Evolutionary conservation across 1,284 basidiomycete genomes (phyloP).

Genomic region (Trichosporon faecale): DNA sequence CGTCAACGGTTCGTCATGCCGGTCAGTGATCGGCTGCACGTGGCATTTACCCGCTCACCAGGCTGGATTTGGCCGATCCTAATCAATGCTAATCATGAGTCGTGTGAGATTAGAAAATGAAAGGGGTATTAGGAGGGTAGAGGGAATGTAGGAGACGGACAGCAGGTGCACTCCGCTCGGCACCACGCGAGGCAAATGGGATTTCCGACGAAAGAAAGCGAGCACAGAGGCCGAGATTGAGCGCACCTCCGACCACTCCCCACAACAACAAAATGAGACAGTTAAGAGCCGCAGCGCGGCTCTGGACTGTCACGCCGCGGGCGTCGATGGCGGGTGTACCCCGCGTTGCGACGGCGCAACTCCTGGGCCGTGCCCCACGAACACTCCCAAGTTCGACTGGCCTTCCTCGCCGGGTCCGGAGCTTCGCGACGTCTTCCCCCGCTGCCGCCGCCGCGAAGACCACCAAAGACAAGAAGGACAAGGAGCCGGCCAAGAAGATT

Average conservation of each 20-base stretch:
- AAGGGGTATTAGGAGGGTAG: not conserved
- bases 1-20: conserved; percentile 12
- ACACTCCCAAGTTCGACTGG: not conserved
- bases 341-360: not conserved
- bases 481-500: conserved; percentile 37
- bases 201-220: conserved; percentile 3
- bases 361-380: not conserved
- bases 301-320: not conserved
- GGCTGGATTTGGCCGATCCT: not conserved
- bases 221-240: no score
- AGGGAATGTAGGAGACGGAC: not conserved
- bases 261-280: conserved; percentile 13
- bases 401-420: conserved; percentile 10
- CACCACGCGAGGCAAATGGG: not conserved
- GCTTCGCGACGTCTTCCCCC: conserved; percentile 13
- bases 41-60: not conserved
- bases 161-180: not conserved
- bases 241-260: not conserved
- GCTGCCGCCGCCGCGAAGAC: not conserved
- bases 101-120: not conserved
- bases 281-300: conserved; percentile 15
- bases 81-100: not conserved
- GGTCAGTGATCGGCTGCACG: not conserved
- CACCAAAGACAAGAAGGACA: conserved; percentile 13
- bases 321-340: not conserved